Percentiles rank a stretch among this genome's conserved stretches.
phyloP scores from a whole-genome alignment of 805 yeast genomes.

The Candida mattraensis region DNA sequence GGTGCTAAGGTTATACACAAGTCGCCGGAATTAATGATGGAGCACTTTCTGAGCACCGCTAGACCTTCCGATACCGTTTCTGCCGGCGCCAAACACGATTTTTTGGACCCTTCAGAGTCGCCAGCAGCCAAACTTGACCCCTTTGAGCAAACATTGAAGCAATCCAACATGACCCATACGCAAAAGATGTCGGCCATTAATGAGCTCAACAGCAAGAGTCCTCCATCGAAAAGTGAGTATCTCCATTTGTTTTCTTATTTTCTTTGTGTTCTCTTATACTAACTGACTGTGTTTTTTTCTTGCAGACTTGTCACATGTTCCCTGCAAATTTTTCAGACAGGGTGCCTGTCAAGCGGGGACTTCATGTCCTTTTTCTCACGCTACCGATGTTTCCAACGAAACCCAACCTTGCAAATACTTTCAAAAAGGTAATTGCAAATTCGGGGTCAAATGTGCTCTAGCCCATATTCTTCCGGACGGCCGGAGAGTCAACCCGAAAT shows the following conservation, averaged over 20 bases:
- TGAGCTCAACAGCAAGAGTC: constrained; percentile 24
- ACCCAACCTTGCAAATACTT: constrained; percentile 84
- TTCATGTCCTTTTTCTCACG: constrained; percentile 89
- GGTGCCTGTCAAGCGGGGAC: constrained; percentile 95
- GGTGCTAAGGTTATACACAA: no score
- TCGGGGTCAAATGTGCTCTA: constrained; percentile 91
- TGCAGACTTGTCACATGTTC: constrained; percentile 88
- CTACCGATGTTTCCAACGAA: constrained; percentile 54
- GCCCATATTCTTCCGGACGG: constrained; percentile 92
- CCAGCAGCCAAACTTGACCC: no score
- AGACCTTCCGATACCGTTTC: no score
- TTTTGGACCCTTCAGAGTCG: no score
- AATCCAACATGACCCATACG: constrained; percentile 16
- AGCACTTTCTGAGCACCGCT: no score
- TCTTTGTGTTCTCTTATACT: no score
- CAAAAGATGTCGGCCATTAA: no score
- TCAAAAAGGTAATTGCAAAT: constrained; percentile 95
- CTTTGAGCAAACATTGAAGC: no score
- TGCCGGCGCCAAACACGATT: no score
- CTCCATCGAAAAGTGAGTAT: constrained; percentile 27
- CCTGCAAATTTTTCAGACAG: constrained; percentile 89
- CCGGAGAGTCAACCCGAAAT: constrained; percentile 63
- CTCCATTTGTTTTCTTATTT: background rate
- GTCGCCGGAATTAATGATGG: no score
- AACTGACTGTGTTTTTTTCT: no score